Base-by-base conservation (phyloP, 352 stramenopile genomes). In the Pythium rishiriense region DNA sequence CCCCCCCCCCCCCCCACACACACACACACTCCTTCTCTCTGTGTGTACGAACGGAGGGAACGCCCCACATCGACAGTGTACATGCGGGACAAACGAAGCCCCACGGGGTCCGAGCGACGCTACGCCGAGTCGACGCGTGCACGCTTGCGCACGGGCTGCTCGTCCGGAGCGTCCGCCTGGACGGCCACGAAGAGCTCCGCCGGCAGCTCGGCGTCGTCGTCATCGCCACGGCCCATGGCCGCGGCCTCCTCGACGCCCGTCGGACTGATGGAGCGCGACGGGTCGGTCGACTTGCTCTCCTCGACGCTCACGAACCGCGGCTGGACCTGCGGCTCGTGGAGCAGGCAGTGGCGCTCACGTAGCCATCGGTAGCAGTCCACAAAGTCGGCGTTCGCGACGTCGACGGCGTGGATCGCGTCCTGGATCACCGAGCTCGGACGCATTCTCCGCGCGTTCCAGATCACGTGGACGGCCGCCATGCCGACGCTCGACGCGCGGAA, bases 401-500 rank as follows among this genome's bases (percentile, higher is more conserved):
- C 61, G 0, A 77, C 55, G 0, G 64, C 48, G 41, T 60, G 65
- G 28, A 79, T 61, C 8, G 65, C 71, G 42, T 79, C 70, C 47
- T 79, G 73, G 41, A 81, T 59, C 2, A 52, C 47, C 4, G 57
- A 56, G 46, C 59, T 75, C 6, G 70, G 64, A 15, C 74, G 68
- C 41, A 77, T 60, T 21, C 51, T 61, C 12, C 62, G 66, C 6
- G 67, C 64, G 35, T 75, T 81, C 64, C 68, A 81, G 0, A 81
- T 31, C 29, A 81, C 68, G 24, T 79, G 66, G 11, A 81, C 71
- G 0, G 71, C 68, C 0, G 68, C 71, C 31, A 81, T 73, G 31
- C 70, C 74, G n/a, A 81, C 46, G 51, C 68, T 75, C 10, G 74
- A 81, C 43, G 57, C 72, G 33, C 67, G 65, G 65, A 79, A 79